Conservation (phyloP, 345 rosid species). For the Streptanthus diversifolius region DNA sequence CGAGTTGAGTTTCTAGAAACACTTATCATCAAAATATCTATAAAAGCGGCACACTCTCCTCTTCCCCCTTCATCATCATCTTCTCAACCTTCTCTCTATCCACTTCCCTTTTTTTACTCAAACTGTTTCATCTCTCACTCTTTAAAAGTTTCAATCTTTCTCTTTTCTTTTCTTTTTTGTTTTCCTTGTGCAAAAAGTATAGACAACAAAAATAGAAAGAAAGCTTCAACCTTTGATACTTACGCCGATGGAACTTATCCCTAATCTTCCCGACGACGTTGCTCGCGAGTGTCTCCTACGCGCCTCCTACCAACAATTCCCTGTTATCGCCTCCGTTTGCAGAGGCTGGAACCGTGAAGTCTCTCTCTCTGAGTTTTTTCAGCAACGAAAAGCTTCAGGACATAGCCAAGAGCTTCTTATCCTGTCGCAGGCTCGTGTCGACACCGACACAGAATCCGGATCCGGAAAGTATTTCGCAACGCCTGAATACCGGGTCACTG, state of each 20-base stretch:
- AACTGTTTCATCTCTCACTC: not conserved
- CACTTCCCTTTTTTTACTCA: not conserved
- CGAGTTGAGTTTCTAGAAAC: constrained; percentile 26
- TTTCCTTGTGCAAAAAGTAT: not conserved
- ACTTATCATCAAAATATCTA: constrained; percentile 22
- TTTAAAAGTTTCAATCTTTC: not conserved
- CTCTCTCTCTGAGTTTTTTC: constrained; percentile 44
- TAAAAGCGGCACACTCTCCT: constrained; percentile 29
- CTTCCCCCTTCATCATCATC: not conserved
- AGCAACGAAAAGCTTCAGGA: constrained; percentile 28
- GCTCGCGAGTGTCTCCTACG: constrained; percentile 63
- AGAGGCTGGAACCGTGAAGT: constrained; percentile 59
- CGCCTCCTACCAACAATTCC: constrained; percentile 40
- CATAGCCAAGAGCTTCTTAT: constrained; percentile 49
- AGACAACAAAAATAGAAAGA: not conserved
- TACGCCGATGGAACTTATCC: constrained; percentile 54
- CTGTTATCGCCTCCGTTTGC: constrained; percentile 45
- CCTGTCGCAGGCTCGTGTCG: constrained; percentile 52
- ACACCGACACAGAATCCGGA: constrained; percentile 17
- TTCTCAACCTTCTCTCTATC: constrained; percentile 22
- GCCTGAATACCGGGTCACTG: constrained; percentile 40
- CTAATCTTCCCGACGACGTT: constrained; percentile 56
- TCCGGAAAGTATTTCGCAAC: constrained; percentile 25
- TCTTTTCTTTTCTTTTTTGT: not conserved
- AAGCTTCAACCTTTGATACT: not conserved